Conservation (phyloP, 2,329 filamentous ascomycete genomes). For the Trichoderma gracile region DNA sequence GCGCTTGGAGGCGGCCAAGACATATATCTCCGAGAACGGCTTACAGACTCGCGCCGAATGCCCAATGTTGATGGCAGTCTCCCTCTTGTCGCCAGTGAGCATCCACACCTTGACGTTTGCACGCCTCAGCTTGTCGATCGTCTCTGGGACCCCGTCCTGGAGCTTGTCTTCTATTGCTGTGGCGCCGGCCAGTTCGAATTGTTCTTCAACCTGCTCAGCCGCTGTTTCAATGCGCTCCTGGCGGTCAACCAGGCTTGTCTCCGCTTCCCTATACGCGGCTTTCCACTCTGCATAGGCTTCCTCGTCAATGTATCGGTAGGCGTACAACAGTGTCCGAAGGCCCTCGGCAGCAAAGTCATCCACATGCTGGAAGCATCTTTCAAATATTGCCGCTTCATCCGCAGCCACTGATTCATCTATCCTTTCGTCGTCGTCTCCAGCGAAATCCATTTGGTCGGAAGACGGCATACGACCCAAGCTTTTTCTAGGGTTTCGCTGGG, state of each 20-base stretch:
- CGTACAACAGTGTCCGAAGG: conserved; percentile 81
- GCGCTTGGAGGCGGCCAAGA: conserved; percentile 67
- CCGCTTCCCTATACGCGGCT: conserved; percentile 72
- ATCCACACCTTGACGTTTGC: conserved; percentile 97
- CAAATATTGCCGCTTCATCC: conserved; percentile 69
- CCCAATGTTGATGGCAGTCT: conserved; percentile 90
- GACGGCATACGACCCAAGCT: conserved; percentile 32
- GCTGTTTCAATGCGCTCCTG: conserved; percentile 78
- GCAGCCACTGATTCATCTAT: conserved; percentile 61
- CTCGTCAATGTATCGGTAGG: conserved; percentile 74
- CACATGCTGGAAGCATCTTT: conserved; percentile 84
- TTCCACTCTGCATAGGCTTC: conserved; percentile 77
- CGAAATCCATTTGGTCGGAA: conserved; percentile 45
- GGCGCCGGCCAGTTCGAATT: conserved; percentile 79
- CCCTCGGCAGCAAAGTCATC: conserved; percentile 88
- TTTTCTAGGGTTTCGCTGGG: conserved; percentile 31
- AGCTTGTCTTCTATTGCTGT: conserved; percentile 94
- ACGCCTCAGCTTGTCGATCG: conserved; percentile 83
- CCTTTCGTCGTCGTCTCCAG: conserved; percentile 52
- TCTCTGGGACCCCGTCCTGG: conserved; percentile 85
- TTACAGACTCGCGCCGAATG: conserved; percentile 80
- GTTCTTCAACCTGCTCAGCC: conserved; percentile 77
- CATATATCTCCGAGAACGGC: conserved; percentile 71
- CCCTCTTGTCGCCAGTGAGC: conserved; percentile 90
- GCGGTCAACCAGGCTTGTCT: conserved; percentile 78